These are phyloP conservation scores for Trichoderma cornu-damae DNA, from an alignment of 2,329 filamentous ascomycete species.

Conservation along the genomic window DNA sequence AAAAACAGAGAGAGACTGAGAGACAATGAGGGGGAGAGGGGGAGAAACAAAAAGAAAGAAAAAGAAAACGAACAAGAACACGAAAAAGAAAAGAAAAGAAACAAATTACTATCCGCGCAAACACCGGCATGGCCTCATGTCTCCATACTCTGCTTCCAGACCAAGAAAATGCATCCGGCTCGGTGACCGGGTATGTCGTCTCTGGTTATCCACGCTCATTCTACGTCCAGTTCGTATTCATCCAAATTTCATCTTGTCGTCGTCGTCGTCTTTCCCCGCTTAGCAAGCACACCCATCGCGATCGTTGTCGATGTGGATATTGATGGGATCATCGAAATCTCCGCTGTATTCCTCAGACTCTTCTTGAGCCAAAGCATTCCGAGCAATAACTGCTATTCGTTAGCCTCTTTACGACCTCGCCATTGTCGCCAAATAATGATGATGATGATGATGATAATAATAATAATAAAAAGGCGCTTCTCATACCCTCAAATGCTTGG, in stretches of 20 bases:
- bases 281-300: slow-evolving; percentile 91
- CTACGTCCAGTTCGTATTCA: background rate
- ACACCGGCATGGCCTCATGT: slow-evolving; percentile 19
- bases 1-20: too few species aligned
- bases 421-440: background rate
- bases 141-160: slow-evolving; percentile 21
- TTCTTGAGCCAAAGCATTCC: slow-evolving; percentile 92
- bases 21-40: too few species aligned
- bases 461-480: background rate
- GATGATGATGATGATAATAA: too few species aligned
- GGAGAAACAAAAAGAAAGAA: background rate
- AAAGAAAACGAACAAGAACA: background rate
- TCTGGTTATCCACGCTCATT: slow-evolving; percentile 7
- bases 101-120: slow-evolving; percentile 17
- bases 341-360: slow-evolving; percentile 97
- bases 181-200: slow-evolving; percentile 18
- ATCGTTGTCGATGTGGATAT: slow-evolving; percentile 93
- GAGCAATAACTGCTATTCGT: slow-evolving; percentile 70
- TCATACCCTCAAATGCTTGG: slow-evolving; percentile 63
- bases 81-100: background rate
- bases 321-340: slow-evolving; percentile 96
- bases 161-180: slow-evolving; percentile 14
- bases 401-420: background rate
- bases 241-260: background rate
- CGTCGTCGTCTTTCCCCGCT: slow-evolving; percentile 23